These are phyloP conservation scores for Auxenochlorella pyrenoidosa DNA, from an alignment of 139 green algal species.

Conservation along the genomic window DNA sequence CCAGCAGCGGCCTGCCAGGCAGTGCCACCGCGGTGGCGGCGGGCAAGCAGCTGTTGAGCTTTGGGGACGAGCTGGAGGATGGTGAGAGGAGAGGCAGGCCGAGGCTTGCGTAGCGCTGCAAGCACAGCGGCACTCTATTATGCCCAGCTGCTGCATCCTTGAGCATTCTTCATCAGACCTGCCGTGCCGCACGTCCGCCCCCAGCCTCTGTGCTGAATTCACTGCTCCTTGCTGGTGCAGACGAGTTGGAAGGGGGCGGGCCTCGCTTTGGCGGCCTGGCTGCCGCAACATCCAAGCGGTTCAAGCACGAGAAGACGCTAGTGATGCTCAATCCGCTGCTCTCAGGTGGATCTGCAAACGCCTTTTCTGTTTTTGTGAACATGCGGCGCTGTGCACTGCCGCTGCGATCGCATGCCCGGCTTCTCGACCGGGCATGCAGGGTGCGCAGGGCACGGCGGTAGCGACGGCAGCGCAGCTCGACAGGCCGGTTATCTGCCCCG, in stretches of 20 bases:
- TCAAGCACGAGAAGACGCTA: conserved; percentile 35
- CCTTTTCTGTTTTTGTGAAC: no score
- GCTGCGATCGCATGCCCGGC: no score
- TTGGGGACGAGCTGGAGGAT: conserved; percentile 52
- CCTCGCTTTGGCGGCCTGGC: neutral
- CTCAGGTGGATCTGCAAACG: neutral
- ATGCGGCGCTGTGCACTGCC: no score
- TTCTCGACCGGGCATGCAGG: no score
- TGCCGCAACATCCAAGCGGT: conserved; percentile 22
- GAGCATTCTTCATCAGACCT: no score
- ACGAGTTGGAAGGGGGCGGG: neutral
- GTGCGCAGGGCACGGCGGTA: no score
- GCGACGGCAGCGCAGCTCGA: no score
- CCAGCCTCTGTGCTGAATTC: neutral
- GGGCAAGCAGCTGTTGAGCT: conserved; percentile 42
- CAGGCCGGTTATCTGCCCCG: no score
- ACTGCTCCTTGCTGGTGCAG: neutral
- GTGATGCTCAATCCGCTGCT: conserved; percentile 27
- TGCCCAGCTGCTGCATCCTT: no score
- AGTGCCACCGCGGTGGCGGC: neutral
- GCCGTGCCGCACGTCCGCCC: no score
- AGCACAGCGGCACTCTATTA: no score
- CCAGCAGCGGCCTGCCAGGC: neutral
- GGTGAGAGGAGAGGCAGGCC: neutral
- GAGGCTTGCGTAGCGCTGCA: neutral